A percentile compares a stretch with the other conserved stretches of the same genome.
phyloP scores from a whole-genome alignment of 1,139 yeast species.

The Saccharomycopsis phalli region DNA sequence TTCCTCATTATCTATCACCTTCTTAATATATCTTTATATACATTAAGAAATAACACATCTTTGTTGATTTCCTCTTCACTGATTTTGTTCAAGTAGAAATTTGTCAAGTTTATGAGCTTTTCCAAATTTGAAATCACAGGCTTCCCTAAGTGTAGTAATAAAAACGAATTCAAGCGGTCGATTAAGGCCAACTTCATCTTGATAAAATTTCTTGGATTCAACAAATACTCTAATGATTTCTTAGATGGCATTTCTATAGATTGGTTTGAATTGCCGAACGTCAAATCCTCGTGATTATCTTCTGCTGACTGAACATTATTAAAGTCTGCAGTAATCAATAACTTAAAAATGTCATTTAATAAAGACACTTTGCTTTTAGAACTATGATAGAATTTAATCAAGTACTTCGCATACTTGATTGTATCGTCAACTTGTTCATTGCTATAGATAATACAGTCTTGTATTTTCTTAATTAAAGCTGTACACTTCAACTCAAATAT shows the following conservation, averaged over 20 bases:
- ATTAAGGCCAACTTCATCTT: conserved; percentile 34
- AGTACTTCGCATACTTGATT: conserved; percentile 20
- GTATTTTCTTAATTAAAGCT: conserved; percentile 7
- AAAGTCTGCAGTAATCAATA: conserved; percentile 1
- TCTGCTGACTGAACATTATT: neutral
- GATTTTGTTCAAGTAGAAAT: conserved; percentile 28
- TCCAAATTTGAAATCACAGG: conserved; percentile 32
- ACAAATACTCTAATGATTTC: neutral
- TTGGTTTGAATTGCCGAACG: neutral
- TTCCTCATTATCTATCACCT: neutral
- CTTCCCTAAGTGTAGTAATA: conserved; percentile 31
- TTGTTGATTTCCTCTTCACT: conserved; percentile 24
- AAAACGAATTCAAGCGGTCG: conserved; percentile 37
- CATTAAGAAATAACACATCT: conserved; percentile 30
- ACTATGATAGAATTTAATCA: conserved; percentile 5
- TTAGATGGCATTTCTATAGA: neutral
- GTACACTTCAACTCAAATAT: conserved; percentile 14
- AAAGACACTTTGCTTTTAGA: conserved; percentile 1
- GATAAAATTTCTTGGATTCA: conserved; percentile 35
- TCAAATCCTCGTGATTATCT: neutral
- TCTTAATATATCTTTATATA: conserved; percentile 26
- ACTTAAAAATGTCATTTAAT: conserved; percentile 9
- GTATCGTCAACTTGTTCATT: conserved; percentile 22
- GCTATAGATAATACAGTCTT: conserved; percentile 3
- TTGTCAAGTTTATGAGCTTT: conserved; percentile 30